Conservation (phyloP, 371 early-diverging fungal genomes). For the Blastocladiella emersonii region DNA sequence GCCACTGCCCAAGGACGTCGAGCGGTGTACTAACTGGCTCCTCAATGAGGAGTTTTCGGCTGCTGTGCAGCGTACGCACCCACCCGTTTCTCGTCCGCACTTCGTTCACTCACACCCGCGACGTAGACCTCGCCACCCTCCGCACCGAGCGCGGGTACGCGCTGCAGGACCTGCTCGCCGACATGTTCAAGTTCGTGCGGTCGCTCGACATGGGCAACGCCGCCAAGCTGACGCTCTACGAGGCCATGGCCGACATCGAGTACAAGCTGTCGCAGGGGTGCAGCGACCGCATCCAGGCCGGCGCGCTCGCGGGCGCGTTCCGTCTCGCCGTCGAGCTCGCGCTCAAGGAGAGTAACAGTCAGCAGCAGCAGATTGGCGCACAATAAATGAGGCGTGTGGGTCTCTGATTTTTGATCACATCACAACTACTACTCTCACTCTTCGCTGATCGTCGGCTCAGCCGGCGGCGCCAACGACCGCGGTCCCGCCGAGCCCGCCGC, state of each 20-base stretch:
- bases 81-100: background rate
- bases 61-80: background rate
- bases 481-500: no score
- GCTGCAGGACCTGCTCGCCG: slow-evolving; percentile 70
- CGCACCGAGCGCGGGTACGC: slow-evolving; percentile 74
- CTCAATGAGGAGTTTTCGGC: slow-evolving; percentile 47
- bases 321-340: slow-evolving; percentile 54
- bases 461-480: no score
- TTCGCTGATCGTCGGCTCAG: no score
- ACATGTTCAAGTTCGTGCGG: slow-evolving; percentile 45
- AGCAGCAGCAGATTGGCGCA: no score
- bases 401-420: no score
- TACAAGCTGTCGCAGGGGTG: slow-evolving; percentile 66
- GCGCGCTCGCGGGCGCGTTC: slow-evolving; percentile 64
- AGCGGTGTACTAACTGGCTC: slow-evolving; percentile 61
- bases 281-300: slow-evolving; percentile 66
- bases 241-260: slow-evolving; percentile 79
- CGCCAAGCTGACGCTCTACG: slow-evolving; percentile 48
- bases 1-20: slow-evolving; percentile 78
- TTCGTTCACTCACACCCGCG: background rate
- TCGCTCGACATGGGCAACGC: slow-evolving; percentile 50
- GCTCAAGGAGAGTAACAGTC: slow-evolving; percentile 11
- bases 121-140: slow-evolving; percentile 49
- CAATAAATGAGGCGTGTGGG: no score
- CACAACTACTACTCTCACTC: no score